phyloP scores from a whole-genome alignment of 805 yeast genomes.

The Yamadazyma ubonensis region DNA sequence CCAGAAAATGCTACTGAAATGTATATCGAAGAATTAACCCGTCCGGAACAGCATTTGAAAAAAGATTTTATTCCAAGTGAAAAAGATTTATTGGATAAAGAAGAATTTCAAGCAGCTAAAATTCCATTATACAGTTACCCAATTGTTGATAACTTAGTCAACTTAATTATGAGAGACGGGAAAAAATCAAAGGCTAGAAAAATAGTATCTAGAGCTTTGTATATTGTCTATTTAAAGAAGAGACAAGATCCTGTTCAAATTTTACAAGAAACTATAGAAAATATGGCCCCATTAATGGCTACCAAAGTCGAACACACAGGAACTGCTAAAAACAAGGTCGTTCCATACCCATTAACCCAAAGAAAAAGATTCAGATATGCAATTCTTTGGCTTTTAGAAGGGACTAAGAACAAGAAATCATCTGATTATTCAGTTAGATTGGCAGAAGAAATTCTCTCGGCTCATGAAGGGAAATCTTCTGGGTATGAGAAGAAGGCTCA shows the following conservation, averaged over 20 bases:
- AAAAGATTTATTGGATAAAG: slow-evolving; percentile 61
- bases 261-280: slow-evolving; percentile 71
- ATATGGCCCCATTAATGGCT: slow-evolving; percentile 80
- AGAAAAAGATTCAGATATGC: slow-evolving; percentile 87
- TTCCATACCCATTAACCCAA: slow-evolving; percentile 79
- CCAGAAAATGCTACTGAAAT: slow-evolving; percentile 35
- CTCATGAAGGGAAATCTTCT: slow-evolving; percentile 72
- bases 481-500: slow-evolving; percentile 81
- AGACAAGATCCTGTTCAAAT: slow-evolving; percentile 79
- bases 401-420: slow-evolving; percentile 74
- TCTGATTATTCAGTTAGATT: slow-evolving; percentile 83
- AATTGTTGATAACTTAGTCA: slow-evolving; percentile 73
- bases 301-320: slow-evolving; percentile 78
- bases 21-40: slow-evolving; percentile 37
- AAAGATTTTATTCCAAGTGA: slow-evolving; percentile 55
- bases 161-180: slow-evolving; percentile 91
- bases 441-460: slow-evolving; percentile 83
- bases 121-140: slow-evolving; percentile 68
- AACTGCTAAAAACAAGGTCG: slow-evolving; percentile 75
- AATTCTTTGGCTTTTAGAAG: slow-evolving; percentile 86
- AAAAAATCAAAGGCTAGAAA: slow-evolving; percentile 78
- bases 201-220: slow-evolving; percentile 72
- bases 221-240: slow-evolving; percentile 68
- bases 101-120: slow-evolving; percentile 46
- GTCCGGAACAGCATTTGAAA: slow-evolving; percentile 35